Percentiles rank a stretch among this genome's conserved stretches.
phyloP scores from a whole-genome alignment of 1,284 basidiomycete genomes.

The Pseudozyma flocculosa region DNA sequence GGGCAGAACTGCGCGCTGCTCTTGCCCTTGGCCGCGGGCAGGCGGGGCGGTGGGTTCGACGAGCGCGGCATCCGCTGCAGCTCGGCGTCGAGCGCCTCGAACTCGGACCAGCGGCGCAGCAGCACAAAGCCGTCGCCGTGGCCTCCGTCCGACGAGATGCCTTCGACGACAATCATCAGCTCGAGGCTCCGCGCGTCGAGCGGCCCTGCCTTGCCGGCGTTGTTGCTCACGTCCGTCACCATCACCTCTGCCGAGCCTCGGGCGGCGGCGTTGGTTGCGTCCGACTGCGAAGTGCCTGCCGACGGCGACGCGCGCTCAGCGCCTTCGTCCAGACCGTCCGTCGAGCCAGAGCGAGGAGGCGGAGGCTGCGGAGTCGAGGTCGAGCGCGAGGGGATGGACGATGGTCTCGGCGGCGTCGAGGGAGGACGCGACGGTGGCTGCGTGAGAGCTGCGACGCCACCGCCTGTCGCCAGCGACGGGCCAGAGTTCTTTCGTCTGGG shows the following conservation, averaged over 20 bases:
- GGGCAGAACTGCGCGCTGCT: conserved; percentile 32
- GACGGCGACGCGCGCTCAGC: conserved; percentile 10
- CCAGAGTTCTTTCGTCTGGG: neutral
- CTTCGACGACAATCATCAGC: conserved; percentile 53
- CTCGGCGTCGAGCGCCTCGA: conserved; percentile 47
- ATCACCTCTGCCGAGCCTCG: conserved; percentile 8
- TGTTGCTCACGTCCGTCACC: conserved; percentile 47
- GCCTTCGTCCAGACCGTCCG: too few species aligned
- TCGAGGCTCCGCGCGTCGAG: conserved; percentile 44
- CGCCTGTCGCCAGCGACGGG: neutral
- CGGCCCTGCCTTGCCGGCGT: conserved; percentile 30
- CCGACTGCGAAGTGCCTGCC: too few species aligned
- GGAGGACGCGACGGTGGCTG: conserved; percentile 26
- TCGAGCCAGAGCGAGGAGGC: too few species aligned
- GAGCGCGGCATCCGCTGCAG: conserved; percentile 38
- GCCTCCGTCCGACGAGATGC: conserved; percentile 8
- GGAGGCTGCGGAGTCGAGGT: conserved; percentile 13
- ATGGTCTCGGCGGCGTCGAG: conserved; percentile 16
- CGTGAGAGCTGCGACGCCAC: neutral
- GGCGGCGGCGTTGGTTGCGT: too few species aligned
- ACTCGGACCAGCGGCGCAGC: conserved; percentile 48
- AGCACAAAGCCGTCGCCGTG: conserved; percentile 50
- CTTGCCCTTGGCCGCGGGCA: conserved; percentile 32
- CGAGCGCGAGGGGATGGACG: conserved; percentile 1
- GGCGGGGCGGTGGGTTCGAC: conserved; percentile 19